phyloP scores from a whole-genome alignment of 163 green algal species.

The Scenedesmus sp. region DNA sequence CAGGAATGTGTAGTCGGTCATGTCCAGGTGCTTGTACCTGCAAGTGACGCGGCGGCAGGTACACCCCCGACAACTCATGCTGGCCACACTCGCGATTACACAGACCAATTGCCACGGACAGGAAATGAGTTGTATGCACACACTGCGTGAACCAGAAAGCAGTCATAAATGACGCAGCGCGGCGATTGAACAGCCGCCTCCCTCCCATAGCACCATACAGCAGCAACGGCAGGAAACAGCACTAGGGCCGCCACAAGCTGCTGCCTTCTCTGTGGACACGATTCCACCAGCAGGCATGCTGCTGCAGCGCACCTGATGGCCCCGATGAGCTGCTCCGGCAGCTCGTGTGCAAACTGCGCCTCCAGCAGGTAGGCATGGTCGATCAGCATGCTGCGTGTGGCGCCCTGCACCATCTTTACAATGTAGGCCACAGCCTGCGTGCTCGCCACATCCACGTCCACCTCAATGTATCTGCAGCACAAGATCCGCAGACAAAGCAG shows the following conservation, averaged over 20 bases:
- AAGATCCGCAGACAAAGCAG: not conserved
- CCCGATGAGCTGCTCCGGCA: conserved; percentile 52
- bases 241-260: no score
- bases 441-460: conserved; percentile 90
- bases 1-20: conserved; percentile 46
- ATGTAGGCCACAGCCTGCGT: conserved; percentile 61
- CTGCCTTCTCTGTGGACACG: not conserved
- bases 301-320: conserved; percentile 20
- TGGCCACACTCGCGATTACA: no score
- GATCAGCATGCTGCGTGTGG: conserved; percentile 87
- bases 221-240: not conserved
- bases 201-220: not conserved
- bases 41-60: no score
- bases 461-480: conserved; percentile 80
- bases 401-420: conserved; percentile 65
- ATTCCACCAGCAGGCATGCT: not conserved
- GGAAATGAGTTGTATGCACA: no score
- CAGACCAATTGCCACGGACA: no score
- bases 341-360: conserved; percentile 51
- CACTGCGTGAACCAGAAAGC: no score
- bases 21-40: conserved; percentile 58
- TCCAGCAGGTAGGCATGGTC: conserved; percentile 70
- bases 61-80: no score
- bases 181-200: no score
- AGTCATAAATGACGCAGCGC: no score